phyloP scores from a whole-genome alignment of 192 early-diverging fungal genomes.

The Podochytrium sp. region DNA sequence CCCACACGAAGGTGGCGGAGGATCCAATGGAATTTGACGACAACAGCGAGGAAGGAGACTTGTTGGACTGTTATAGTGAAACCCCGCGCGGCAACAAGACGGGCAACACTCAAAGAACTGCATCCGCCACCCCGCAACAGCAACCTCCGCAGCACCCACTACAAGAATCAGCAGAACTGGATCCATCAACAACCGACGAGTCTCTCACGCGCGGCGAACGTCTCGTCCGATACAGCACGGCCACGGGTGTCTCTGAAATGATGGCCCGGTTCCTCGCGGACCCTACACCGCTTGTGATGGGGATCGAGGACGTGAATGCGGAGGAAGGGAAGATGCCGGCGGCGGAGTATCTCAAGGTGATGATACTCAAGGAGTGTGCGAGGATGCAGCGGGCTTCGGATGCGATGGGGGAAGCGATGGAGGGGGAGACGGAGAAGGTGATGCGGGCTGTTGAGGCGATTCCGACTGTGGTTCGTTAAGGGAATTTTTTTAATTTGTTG shows the following conservation, averaged over 20 bases:
- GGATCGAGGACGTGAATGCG: not conserved
- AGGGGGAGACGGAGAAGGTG: not conserved
- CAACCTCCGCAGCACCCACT: not conserved
- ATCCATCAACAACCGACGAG: not conserved
- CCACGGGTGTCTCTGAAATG: not conserved
- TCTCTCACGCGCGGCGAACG: not conserved
- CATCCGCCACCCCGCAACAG: not conserved
- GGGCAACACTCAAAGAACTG: not conserved
- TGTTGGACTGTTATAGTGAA: constrained; percentile 17
- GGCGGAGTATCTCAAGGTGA: not conserved
- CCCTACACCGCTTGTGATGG: not conserved
- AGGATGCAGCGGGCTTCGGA: not conserved
- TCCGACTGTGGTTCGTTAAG: too few species aligned
- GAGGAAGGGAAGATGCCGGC: not conserved
- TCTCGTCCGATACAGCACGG: not conserved
- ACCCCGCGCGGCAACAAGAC: not conserved
- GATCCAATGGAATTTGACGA: not conserved
- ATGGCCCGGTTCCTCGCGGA: not conserved
- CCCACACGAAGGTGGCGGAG: not conserved
- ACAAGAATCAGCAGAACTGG: not conserved
- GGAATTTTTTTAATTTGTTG: too few species aligned
- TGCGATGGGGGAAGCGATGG: not conserved
- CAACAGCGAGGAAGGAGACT: not conserved
- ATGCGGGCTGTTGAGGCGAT: not conserved
- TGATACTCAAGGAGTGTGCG: not conserved